Conservation (phyloP, 2,329 filamentous ascomycete species). For the Xylariaceae sp. region DNA sequence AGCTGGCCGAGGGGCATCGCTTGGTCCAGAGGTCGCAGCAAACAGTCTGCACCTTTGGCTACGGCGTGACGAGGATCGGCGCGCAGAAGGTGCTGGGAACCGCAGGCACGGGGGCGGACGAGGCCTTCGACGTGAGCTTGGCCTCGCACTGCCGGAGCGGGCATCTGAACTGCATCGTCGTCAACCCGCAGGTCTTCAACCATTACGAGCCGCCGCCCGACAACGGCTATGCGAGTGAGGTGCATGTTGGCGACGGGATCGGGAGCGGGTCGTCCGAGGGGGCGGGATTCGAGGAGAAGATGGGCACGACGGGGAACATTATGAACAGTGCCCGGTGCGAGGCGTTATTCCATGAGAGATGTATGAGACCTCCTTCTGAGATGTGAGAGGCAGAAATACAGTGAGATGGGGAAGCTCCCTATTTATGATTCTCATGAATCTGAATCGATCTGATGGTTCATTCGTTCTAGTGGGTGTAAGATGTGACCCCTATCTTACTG, state of each 20-base stretch:
- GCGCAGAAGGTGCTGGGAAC: slow-evolving; percentile 32
- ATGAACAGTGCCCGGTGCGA: slow-evolving; percentile 34
- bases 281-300: slow-evolving; percentile 26
- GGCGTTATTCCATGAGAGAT: slow-evolving; percentile 30
- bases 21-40: slow-evolving; percentile 24
- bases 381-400: background rate
- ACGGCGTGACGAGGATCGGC: slow-evolving; percentile 28
- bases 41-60: slow-evolving; percentile 30
- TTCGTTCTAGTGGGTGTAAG: no score
- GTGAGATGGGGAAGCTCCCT: no score
- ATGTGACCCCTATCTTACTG: no score
- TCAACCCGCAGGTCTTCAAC: slow-evolving; percentile 27
- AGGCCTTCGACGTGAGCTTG: slow-evolving; percentile 35
- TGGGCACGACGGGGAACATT: slow-evolving; percentile 34
- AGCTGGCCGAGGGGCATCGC: slow-evolving; percentile 22
- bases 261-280: slow-evolving; percentile 16
- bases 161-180: slow-evolving; percentile 33
- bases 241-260: slow-evolving; percentile 19
- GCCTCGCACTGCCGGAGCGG: slow-evolving; percentile 30
- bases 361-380: slow-evolving; percentile 21
- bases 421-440: no score
- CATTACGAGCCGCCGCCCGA: slow-evolving; percentile 8
- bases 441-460: no score
- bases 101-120: slow-evolving; percentile 26
- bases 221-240: slow-evolving; percentile 21